Conservation (phyloP, 306 rosid species). For the Acmispon strigosus region DNA sequence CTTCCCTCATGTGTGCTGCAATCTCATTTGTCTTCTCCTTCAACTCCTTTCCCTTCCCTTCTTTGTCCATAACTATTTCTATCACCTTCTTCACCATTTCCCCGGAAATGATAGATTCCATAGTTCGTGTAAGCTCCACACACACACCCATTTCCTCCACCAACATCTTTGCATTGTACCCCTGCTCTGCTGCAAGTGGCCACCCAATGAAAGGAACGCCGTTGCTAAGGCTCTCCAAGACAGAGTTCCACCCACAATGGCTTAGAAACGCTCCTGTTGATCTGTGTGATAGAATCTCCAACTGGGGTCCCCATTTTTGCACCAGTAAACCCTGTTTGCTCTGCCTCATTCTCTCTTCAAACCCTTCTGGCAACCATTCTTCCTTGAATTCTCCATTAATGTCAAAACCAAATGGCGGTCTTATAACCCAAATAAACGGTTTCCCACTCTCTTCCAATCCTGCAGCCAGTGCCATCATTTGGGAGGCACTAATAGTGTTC, state of each 20-base stretch:
- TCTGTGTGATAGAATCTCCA: conserved; percentile 60
- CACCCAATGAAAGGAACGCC: conserved; percentile 78
- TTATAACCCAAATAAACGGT: conserved; percentile 61
- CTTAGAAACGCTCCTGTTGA: conserved; percentile 58
- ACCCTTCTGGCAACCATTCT: conserved; percentile 64
- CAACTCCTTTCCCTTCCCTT: conserved; percentile 49
- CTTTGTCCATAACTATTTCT: conserved; percentile 29
- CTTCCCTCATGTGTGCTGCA: conserved; percentile 34
- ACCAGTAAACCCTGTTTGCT: conserved; percentile 42
- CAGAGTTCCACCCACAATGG: conserved; percentile 92
- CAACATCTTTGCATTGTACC: conserved; percentile 67
- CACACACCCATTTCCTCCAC: conserved; percentile 65
- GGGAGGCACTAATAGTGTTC: conserved; percentile 49
- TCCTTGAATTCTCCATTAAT: conserved; percentile 34
- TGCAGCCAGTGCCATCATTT: conserved; percentile 63
- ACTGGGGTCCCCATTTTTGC: conserved; percentile 71
- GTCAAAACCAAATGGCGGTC: conserved; percentile 69
- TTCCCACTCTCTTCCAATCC: conserved; percentile 58
- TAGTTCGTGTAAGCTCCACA: conserved; percentile 48
- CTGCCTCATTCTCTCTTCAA: conserved; percentile 46
- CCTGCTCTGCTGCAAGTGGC: conserved; percentile 82
- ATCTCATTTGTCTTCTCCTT: conserved; percentile 38
- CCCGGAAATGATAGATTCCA: conserved; percentile 23
- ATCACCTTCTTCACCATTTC: conserved; percentile 47
- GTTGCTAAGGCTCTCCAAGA: conserved; percentile 58